phyloP scores from a whole-genome alignment of 495 filamentous ascomycete genomes.

The Talaromyces nanjingensis region DNA sequence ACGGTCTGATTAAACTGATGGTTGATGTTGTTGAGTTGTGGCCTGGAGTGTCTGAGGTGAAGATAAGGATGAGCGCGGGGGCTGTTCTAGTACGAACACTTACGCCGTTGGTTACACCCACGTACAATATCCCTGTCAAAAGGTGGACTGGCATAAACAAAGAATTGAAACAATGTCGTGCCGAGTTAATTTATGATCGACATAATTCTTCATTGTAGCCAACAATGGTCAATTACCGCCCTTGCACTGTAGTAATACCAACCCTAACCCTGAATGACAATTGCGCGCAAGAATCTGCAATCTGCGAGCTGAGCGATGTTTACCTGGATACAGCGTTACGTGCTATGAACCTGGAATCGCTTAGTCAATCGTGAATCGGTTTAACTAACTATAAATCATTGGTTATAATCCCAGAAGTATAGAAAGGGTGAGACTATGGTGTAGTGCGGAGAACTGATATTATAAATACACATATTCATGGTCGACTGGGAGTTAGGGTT shows the following conservation, averaged over 20 bases:
- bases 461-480: too few species aligned
- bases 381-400: background rate
- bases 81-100: background rate
- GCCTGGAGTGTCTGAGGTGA: background rate
- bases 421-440: too few species aligned
- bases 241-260: background rate
- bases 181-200: background rate
- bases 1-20: background rate
- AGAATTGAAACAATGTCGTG: background rate
- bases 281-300: background rate
- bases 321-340: background rate
- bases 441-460: too few species aligned
- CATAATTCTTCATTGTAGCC: background rate
- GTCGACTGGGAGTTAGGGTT: background rate
- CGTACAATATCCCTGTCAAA: background rate
- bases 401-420: too few species aligned
- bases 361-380: background rate
- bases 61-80: conserved; percentile 1
- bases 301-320: background rate
- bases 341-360: background rate
- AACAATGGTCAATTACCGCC: background rate
- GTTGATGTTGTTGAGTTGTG: background rate
- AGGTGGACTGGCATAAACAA: background rate
- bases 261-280: background rate
- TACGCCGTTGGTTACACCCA: background rate